phyloP scores from a whole-genome alignment of 257 asterid species.

The Primulina tabacum region DNA sequence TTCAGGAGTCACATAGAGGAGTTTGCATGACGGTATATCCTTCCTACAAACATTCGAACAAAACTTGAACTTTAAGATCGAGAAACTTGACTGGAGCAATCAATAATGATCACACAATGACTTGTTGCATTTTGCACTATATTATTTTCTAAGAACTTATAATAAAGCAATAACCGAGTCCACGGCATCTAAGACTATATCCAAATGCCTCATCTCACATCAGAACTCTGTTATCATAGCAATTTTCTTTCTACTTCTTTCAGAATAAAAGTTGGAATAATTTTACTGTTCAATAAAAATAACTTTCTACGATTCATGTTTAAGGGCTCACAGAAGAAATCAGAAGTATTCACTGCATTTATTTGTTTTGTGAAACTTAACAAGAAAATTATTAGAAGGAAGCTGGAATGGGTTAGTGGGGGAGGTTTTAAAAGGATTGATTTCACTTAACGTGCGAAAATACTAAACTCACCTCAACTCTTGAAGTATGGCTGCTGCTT shows the following conservation, averaged over 20 bases:
- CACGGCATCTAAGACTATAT: constrained; percentile 13
- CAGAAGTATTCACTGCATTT: constrained; percentile 6
- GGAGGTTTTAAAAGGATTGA: neutral
- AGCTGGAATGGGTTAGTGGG: neutral
- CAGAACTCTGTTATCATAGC: constrained; percentile 2
- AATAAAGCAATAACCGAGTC: constrained; percentile 4
- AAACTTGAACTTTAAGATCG: constrained; percentile 15
- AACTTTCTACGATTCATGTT: constrained; percentile 5
- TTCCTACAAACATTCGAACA: constrained; percentile 51
- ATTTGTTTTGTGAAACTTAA: constrained; percentile 14
- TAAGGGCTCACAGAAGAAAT: constrained; percentile 14
- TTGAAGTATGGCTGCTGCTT: constrained; percentile 75
- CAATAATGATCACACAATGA: constrained; percentile 1
- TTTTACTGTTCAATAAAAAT: neutral
- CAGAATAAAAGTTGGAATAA: neutral
- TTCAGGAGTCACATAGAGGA: constrained; percentile 94
- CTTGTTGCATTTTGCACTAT: constrained; percentile 16
- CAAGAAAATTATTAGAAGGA: neutral
- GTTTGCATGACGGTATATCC: constrained; percentile 90
- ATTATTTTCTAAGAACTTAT: neutral
- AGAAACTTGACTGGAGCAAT: constrained; percentile 10
- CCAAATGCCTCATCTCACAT: neutral
- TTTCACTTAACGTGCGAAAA: constrained; percentile 11
- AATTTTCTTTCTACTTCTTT: neutral
- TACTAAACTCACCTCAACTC: constrained; percentile 66